A percentile compares a stretch with the other conserved stretches of the same genome.
Evolutionary conservation across 805 yeast genomes (phyloP).

Genomic region (Hanseniaspora guilliermondii): DNA sequence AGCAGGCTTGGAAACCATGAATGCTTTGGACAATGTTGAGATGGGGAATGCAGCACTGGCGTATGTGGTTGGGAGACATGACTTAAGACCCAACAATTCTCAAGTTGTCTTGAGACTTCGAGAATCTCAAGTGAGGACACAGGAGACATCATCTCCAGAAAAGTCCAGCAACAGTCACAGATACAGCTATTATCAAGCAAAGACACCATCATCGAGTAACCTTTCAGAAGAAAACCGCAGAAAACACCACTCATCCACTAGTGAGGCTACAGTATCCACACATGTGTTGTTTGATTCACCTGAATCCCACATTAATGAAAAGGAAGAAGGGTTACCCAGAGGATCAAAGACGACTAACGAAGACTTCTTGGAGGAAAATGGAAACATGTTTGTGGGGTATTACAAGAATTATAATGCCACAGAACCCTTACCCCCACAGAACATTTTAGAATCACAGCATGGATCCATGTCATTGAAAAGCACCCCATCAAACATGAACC

Average conservation of each 20-base stretch:
- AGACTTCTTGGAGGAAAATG: background rate
- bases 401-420: slow-evolving; percentile 1
- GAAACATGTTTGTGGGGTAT: background rate
- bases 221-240: background rate
- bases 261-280: slow-evolving; percentile 8
- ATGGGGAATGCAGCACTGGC: slow-evolving; percentile 11
- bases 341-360: background rate
- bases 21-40: slow-evolving; percentile 1
- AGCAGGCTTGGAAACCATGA: background rate
- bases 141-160: background rate
- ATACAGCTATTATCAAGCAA: slow-evolving; percentile 3
- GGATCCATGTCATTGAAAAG: background rate
- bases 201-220: background rate
- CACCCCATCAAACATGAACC: background rate
- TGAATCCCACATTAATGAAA: background rate
- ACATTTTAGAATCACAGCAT: background rate
- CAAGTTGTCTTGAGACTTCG: background rate
- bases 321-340: background rate
- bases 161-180: background rate
- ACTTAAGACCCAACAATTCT: background rate
- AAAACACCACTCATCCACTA: background rate
- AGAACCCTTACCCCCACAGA: background rate
- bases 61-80: slow-evolving; percentile 11
- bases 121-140: background rate
- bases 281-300: slow-evolving; percentile 10